These are phyloP conservation scores for Taphrina communis DNA, from an alignment of 1,139 yeast genomes.

Conservation along the genomic window DNA sequence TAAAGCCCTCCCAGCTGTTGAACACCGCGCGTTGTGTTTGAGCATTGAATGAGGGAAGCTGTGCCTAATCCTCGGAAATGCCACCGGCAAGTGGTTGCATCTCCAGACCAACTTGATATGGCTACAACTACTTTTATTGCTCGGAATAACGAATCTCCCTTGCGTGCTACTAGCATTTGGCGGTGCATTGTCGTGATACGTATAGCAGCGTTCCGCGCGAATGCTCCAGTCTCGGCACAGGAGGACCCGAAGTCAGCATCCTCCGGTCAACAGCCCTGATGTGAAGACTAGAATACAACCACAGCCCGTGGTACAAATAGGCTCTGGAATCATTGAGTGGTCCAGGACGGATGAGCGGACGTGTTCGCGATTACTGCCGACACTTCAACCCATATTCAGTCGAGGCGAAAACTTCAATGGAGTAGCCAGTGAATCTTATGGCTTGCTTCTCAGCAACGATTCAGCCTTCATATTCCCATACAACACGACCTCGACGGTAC, in stretches of 20 bases:
- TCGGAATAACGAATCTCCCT: no score
- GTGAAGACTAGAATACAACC: not conserved
- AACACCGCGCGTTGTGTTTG: no score
- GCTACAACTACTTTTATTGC: not conserved
- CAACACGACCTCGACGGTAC: constrained; percentile 63
- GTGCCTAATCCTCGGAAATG: not conserved
- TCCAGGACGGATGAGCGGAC: constrained; percentile 67
- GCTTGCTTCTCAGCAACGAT: constrained; percentile 42
- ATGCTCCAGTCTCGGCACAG: constrained; percentile 28
- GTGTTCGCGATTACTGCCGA: constrained; percentile 65
- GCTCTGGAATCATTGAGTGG: constrained; percentile 57
- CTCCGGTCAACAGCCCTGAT: not conserved
- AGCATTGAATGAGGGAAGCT: not conserved
- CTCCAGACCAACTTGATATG: constrained; percentile 8
- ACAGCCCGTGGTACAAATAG: not conserved
- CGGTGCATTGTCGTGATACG: not conserved
- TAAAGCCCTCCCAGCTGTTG: no score
- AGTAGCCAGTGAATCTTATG: constrained; percentile 26
- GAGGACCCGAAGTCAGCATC: constrained; percentile 11
- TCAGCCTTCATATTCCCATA: constrained; percentile 72
- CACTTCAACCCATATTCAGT: constrained; percentile 55
- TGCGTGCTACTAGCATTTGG: not conserved
- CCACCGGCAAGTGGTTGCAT: not conserved
- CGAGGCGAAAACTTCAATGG: constrained; percentile 42
- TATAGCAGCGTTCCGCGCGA: not conserved